phyloP scores from a whole-genome alignment of 2,329 filamentous ascomycete genomes.

The Colletotrichum chlorophyti region DNA sequence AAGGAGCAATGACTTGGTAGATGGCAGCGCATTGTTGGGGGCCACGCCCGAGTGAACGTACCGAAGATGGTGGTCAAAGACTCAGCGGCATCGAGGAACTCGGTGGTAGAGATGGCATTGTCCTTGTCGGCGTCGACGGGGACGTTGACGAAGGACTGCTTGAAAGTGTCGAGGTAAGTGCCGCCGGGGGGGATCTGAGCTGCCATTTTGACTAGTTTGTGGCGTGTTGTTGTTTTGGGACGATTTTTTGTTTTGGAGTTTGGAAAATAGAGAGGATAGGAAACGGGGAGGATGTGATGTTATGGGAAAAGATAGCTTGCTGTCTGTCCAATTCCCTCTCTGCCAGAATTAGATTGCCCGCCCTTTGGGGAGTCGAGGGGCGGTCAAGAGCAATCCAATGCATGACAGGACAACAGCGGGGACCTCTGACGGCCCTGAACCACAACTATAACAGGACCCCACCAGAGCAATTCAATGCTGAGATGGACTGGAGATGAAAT shows the following conservation, averaged over 20 bases:
- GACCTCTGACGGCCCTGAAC: slow-evolving; percentile 11
- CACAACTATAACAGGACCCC: too few relatives aligned
- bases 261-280: slow-evolving; percentile 3
- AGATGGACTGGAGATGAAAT: background rate
- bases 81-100: slow-evolving; percentile 93
- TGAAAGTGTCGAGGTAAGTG: slow-evolving; percentile 87
- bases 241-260: background rate
- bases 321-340: slow-evolving; percentile 20
- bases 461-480: slow-evolving; percentile 9
- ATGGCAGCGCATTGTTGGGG: background rate
- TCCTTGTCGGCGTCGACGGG: slow-evolving; percentile 75
- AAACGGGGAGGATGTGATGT: background rate
- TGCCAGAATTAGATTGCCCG: too few relatives aligned
- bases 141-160: slow-evolving; percentile 84
- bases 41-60: slow-evolving; percentile 41
- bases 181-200: slow-evolving; percentile 65
- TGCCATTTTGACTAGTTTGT: slow-evolving; percentile 54
- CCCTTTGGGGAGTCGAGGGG: slow-evolving; percentile 17
- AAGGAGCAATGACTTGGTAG: background rate
- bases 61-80: slow-evolving; percentile 87
- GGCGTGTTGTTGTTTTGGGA: slow-evolving; percentile 6
- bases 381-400: too few relatives aligned
- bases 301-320: background rate
- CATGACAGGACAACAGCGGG: too few relatives aligned
- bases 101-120: slow-evolving; percentile 79